Evolutionary conservation across 2,329 filamentous ascomycete species (phyloP).

Genomic region (Pseudocercospora eumusae): DNA sequence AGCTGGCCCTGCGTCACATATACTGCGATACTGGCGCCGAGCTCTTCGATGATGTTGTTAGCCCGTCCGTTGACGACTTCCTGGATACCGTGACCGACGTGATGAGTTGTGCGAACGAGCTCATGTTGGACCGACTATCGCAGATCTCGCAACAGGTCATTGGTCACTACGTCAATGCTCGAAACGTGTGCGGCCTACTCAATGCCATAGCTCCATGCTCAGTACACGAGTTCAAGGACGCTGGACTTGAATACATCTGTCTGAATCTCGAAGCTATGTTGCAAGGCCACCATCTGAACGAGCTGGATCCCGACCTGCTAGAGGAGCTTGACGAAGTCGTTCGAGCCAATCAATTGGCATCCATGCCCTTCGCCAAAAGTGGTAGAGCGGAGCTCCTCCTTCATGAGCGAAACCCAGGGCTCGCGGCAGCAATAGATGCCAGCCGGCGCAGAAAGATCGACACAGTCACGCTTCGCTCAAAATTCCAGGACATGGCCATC

Average conservation of each 20-base stretch:
- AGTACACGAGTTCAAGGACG: conserved; percentile 82
- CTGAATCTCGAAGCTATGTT: conserved; percentile 89
- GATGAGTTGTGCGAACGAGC: conserved; percentile 83
- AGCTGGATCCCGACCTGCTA: conserved; percentile 81
- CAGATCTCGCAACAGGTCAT: conserved; percentile 86
- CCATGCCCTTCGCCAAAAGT: conserved; percentile 74
- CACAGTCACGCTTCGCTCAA: conserved; percentile 69
- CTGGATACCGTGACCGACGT: conserved; percentile 89
- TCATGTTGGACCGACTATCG: conserved; percentile 90
- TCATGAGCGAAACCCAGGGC: conserved; percentile 64
- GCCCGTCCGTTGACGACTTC: conserved; percentile 75
- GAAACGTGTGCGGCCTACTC: conserved; percentile 82
- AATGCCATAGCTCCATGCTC: conserved; percentile 84
- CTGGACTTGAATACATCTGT: conserved; percentile 86
- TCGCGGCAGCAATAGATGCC: conserved; percentile 67
- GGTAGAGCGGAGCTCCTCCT: conserved; percentile 68
- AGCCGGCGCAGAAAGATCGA: conserved; percentile 70
- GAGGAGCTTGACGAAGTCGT: conserved; percentile 77
- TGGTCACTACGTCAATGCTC: conserved; percentile 77
- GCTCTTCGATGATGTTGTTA: conserved; percentile 75
- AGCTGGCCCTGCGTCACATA: conserved; percentile 75
- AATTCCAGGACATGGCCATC: conserved; percentile 66
- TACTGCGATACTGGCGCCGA: conserved; percentile 81
- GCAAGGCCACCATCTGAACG: conserved; percentile 80
- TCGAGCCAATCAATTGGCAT: conserved; percentile 76